Evolutionary conservation across 257 asterid species (phyloP).

Genomic region (Perilla frutescens): DNA sequence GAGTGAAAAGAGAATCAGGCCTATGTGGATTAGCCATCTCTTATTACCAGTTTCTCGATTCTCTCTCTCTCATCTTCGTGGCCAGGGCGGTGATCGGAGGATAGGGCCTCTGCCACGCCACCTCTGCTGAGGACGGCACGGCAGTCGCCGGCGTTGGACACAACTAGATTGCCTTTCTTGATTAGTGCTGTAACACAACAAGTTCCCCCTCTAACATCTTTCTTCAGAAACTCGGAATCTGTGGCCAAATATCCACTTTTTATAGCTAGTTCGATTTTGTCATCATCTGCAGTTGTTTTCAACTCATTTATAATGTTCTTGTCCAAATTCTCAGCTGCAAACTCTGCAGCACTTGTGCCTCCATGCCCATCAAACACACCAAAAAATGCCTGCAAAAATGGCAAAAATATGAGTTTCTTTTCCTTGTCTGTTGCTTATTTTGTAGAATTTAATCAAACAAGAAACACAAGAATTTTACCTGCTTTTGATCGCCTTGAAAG

Average conservation of each 20-base stretch:
- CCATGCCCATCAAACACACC: constrained; percentile 90
- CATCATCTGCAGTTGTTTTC: constrained; percentile 26
- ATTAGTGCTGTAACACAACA: constrained; percentile 81
- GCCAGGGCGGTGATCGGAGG: constrained; percentile 78
- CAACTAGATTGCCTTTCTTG: constrained; percentile 59
- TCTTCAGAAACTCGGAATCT: constrained; percentile 62
- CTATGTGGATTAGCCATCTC: not conserved
- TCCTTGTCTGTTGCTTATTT: not conserved
- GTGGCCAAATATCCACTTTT: constrained; percentile 70
- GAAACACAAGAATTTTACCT: constrained; percentile 43
- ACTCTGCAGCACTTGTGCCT: constrained; percentile 77
- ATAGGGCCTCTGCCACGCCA: constrained; percentile 73
- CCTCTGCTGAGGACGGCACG: constrained; percentile 73
- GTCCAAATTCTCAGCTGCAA: constrained; percentile 60
- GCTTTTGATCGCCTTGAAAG: constrained; percentile 52
- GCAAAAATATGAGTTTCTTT: not conserved
- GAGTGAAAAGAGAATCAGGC: not conserved
- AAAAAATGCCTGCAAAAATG: constrained; percentile 58
- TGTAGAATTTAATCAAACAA: not conserved
- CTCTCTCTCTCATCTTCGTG: constrained; percentile 64
- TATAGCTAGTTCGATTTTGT: constrained; percentile 48
- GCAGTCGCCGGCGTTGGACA: constrained; percentile 91
- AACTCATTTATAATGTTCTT: constrained; percentile 50
- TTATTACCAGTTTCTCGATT: constrained; percentile 66
- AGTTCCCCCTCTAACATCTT: constrained; percentile 66